Evolutionary conservation across 1,139 yeast species (phyloP), one percentile per base, ranked within the genome.

Genomic region (Taphrina wiesneri): DNA sequence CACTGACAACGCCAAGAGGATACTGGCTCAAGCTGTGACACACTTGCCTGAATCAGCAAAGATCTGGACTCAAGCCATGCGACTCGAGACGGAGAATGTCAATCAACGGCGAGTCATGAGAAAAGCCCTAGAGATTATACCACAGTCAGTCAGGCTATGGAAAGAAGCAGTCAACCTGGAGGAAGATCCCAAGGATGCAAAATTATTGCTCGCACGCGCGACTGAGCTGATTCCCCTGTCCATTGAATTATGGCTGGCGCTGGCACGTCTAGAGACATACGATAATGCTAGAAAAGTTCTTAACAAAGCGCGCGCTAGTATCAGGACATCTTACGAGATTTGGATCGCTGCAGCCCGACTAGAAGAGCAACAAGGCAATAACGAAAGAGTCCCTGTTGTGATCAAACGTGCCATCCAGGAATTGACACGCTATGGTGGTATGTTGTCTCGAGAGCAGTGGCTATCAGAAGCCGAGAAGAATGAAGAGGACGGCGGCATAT

Each of bases 301-400:
- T 43, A 85, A 85, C 70, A 77, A 74, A 43, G 96, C 96, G 0
- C 78, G 90, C 68, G 84, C 83, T 69, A 75, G 76, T 0, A 74
- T 87, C 23, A 80, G 82, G 3, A 77, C 80, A 3, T 81, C 85
- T n/a, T 76, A 80, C 56, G 80, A 81, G 30, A 80, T 90, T 0
- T 90, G 96, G 95, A 76, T 90, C 0, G 80, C 86, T 0, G 92
- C 91, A 0, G 82, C 86, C 0, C 83, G 85, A 68, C 74, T 90
- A 17, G 96, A 90, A 75, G 96, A 90, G 72, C 79, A 82, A 63
- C 73, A 74, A 0, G 77, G 75, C 6, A 77, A 78, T 26, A 81
- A 81, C 66, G 71, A 82, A 1, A 82, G 81, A 68, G 77, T 85
- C 26, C 74, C 72, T 6, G 79, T 77, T 67, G 72, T 86, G 53